A percentile compares a stretch with the other conserved stretches of the same genome.
phyloP scores from a whole-genome alignment of 1,284 basidiomycete genomes.

The Cryptococcus deneoformans region DNA sequence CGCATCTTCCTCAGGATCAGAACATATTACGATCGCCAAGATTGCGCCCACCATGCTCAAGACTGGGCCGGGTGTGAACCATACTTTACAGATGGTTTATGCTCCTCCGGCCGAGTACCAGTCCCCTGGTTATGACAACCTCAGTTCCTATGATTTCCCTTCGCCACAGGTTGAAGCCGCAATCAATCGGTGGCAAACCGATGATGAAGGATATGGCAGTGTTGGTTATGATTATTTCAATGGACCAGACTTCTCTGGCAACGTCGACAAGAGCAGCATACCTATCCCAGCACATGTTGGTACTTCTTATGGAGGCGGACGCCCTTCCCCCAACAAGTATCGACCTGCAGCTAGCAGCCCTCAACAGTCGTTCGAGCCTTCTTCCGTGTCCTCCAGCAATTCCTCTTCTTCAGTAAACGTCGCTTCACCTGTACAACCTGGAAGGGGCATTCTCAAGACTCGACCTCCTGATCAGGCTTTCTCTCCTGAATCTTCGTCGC shows the following conservation, averaged over 20 bases:
- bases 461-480: slow-evolving; percentile 27
- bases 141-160: slow-evolving; percentile 36
- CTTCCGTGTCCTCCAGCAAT: slow-evolving; percentile 23
- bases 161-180: slow-evolving; percentile 29
- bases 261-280: neutral
- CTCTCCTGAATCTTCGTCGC: slow-evolving; percentile 28
- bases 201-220: slow-evolving; percentile 54
- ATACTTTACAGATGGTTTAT: slow-evolving; percentile 63
- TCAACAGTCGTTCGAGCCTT: slow-evolving; percentile 10
- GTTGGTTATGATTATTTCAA: slow-evolving; percentile 61
- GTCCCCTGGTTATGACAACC: slow-evolving; percentile 23
- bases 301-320: neutral
- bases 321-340: neutral
- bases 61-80: slow-evolving; percentile 52
- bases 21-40: slow-evolving; percentile 83
- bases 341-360: slow-evolving; percentile 2
- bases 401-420: slow-evolving; percentile 26
- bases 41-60: slow-evolving; percentile 89
- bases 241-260: slow-evolving; percentile 54
- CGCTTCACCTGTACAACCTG: slow-evolving; percentile 30
- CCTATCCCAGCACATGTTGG: neutral
- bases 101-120: slow-evolving; percentile 58
- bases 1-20: slow-evolving; percentile 40
- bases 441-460: slow-evolving; percentile 46
- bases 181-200: slow-evolving; percentile 41